phyloP scores from a whole-genome alignment of 148 eudicot species.

The Salicornia ramosissima region DNA sequence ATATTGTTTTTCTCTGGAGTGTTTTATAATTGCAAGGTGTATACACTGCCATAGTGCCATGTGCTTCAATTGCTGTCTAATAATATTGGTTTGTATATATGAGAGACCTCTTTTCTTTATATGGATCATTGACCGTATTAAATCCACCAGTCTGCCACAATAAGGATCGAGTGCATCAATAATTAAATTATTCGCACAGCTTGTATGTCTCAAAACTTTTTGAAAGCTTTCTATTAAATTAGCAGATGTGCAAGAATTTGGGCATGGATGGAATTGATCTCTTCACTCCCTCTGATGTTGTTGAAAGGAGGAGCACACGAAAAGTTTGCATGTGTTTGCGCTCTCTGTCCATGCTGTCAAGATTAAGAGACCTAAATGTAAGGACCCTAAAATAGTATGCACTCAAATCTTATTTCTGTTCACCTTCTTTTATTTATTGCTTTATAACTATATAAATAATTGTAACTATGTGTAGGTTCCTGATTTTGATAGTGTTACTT shows the following conservation, averaged over 20 bases:
- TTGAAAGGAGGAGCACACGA: constrained; percentile 64
- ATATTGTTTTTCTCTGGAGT: neutral
- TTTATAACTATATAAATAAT: neutral
- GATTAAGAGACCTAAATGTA: constrained; percentile 37
- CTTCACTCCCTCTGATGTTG: constrained; percentile 82
- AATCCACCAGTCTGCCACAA: neutral
- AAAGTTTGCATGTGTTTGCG: constrained; percentile 86
- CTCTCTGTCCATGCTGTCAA: constrained; percentile 62
- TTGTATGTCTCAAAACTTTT: neutral
- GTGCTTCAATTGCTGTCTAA: neutral
- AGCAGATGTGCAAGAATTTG: constrained; percentile 65
- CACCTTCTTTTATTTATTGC: constrained; percentile 5
- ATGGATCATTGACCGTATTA: neutral
- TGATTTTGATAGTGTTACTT: constrained; percentile 66
- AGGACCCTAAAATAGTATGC: neutral
- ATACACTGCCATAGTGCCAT: neutral
- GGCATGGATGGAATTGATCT: constrained; percentile 76
- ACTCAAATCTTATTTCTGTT: neutral
- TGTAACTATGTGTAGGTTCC: constrained; percentile 46
- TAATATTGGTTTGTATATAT: neutral
- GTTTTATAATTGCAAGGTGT: no score
- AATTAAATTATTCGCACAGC: neutral
- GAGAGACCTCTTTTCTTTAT: neutral
- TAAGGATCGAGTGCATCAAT: neutral
- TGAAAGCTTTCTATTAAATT: constrained; percentile 6